Evolutionary conservation across 306 rosid species (phyloP).

Genomic region (Oemleria cerasiformis): DNA sequence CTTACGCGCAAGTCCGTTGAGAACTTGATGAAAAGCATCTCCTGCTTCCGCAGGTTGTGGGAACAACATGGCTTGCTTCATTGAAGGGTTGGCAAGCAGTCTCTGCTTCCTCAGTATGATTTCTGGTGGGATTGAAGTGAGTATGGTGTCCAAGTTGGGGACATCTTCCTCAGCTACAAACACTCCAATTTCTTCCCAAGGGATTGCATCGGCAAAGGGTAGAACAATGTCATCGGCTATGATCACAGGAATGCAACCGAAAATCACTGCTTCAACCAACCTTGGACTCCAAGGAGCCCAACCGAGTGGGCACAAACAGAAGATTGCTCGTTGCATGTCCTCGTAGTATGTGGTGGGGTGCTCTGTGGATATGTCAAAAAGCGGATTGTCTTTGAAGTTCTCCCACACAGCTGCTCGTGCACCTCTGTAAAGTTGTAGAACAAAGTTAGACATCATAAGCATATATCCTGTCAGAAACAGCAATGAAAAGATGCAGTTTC

Average conservation of each 20-base stretch:
- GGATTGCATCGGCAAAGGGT: conserved; percentile 97
- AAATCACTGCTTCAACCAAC: conserved; percentile 91
- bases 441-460: not conserved
- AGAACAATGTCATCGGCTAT: conserved; percentile 95
- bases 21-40: conserved; percentile 92
- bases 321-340: conserved; percentile 96
- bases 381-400: conserved; percentile 93
- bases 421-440: conserved; percentile 11
- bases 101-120: conserved; percentile 82
- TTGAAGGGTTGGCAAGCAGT: conserved; percentile 93
- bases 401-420: conserved; percentile 80
- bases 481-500: not conserved
- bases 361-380: conserved; percentile 91
- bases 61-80: conserved; percentile 98
- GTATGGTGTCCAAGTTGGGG: conserved; percentile 76
- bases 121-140: conserved; percentile 87
- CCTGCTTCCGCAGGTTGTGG: conserved; percentile 92
- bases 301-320: conserved; percentile 95
- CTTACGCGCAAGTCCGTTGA: conserved; percentile 92
- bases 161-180: conserved; percentile 85
- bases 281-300: conserved; percentile 99
- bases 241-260: conserved; percentile 96
- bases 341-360: conserved; percentile 95
- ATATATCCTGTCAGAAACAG: not conserved
- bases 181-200: conserved; percentile 97